Base-by-base conservation (phyloP, 2,329 filamentous ascomycete species). In the Verticillium dahliae region DNA sequence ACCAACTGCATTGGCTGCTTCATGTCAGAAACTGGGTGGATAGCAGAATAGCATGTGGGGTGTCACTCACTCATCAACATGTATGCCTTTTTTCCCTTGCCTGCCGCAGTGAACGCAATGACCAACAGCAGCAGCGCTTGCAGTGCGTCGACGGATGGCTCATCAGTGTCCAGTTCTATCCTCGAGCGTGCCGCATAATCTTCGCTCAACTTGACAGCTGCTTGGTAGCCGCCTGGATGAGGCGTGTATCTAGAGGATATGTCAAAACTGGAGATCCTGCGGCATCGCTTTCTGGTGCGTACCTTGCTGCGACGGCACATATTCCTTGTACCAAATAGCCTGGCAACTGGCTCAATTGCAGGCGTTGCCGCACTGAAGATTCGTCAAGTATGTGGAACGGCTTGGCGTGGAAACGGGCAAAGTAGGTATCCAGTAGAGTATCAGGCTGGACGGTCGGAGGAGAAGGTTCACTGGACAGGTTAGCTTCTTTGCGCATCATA, bases 301-400 rank as follows among this genome's bases (percentile, higher is more conserved):
- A 89, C 87, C 87, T 84, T 10, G 85, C 79, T 60, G 84, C 83
- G 57, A 90, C 80, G 15, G 85, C 85, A 66, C 82, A 88, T 58
- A 88, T 83, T 9, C 84, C 82, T 68, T 81, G 76, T 6, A 82
- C 71, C 52, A 87, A 74, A 66, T 81, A 84, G 31, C 69, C 67
- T 3, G 85, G 82, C 4, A 94, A 75, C 68, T 90, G 88, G 57
- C 87, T 87, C 10, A 87, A 75, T 67, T 90, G 88, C 65, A 92
- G 76, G 31, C 87, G 82, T 73, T 93, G 90, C 61, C 91, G 83
- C 10, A 90, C 87, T 0, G 84, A 85, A 0, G 87, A 80, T 73
- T 96, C 91, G 69, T 96, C 91, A 3, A 96, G 79, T 59, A 96
- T 88, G 69, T 90, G 86, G 67, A 90, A 95, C 1, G 91, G 90